These are phyloP conservation scores for Wilcoxina mikolae DNA, from an alignment of 495 filamentous ascomycete species.

Conservation along the genomic window DNA sequence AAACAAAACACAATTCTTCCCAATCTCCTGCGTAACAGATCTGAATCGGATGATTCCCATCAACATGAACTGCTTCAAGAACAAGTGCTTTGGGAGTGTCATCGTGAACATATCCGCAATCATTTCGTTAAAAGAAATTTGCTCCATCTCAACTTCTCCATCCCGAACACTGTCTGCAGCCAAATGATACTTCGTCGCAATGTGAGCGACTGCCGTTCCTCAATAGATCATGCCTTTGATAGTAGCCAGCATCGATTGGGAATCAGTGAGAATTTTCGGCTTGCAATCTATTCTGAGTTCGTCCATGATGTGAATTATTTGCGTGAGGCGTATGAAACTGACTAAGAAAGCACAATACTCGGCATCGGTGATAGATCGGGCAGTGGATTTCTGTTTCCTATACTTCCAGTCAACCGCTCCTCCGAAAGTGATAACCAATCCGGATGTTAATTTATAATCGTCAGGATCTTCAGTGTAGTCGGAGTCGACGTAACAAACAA, in stretches of 20 bases:
- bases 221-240: not conserved
- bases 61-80: too few species aligned
- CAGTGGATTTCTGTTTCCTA: not conserved
- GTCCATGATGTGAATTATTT: not conserved
- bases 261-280: not conserved
- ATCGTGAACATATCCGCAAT: not conserved
- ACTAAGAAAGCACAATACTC: not conserved
- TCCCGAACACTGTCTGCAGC: not conserved
- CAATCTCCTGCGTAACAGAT: too few species aligned
- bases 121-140: not conserved
- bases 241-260: not conserved
- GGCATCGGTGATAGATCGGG: not conserved
- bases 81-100: too few species aligned
- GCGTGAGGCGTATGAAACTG: not conserved
- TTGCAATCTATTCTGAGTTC: not conserved
- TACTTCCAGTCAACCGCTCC: not conserved
- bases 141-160: not conserved
- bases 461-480: not conserved
- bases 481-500: not conserved
- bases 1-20: too few species aligned
- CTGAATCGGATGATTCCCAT: too few species aligned
- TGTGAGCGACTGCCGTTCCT: not conserved
- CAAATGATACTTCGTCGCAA: not conserved
- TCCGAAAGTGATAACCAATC: not conserved
- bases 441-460: not conserved